Evolutionary conservation across 352 stramenopile species (phyloP), one percentile per base, ranked within the genome.

Genomic region (Globisporangium orthogonon): DNA sequence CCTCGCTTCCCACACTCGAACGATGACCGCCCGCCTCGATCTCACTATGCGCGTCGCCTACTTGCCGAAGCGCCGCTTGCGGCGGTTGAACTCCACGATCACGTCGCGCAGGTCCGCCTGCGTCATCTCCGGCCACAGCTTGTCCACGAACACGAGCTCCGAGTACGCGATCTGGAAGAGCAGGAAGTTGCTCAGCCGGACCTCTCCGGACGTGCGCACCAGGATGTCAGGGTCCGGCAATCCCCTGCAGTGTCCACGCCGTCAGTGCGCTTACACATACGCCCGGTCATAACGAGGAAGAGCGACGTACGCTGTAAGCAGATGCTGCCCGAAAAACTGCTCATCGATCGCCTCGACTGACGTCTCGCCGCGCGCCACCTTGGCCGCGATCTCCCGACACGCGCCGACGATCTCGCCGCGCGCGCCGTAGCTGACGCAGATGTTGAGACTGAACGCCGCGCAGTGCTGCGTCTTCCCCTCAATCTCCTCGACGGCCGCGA

Each of bases 141-240:
- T 98, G 62, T 97, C 78, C 45, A 95, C 80, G 66, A 99, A 97
- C 61, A 96, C 94, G 14, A 99, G 69, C 73, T 99, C 95, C 45
- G 93, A 72, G 78, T 98, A 98, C 31, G 94, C 94, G 47, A 89
- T 83, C 68, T 99, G 93, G 77, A 87, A 99, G 7, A 99, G 69
- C 48, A 99, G 64, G 66, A 98, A 99, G 70, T 98, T 98, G 69
- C 87, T 98, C 47, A 99, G 78, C 48, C 96, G 89, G 52, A 84
- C 67, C 67, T 99, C 96, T 15, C 96, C 96, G 41, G 91, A 97
- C 11, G 96, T 98, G 29, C 96, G 88, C 51, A 99, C 86, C 23
- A 99, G 71, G 23, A 99, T 69, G 61, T 99, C 96, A 6, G 95
- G 94, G 64, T 97, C 88, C 10, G 87, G 89, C 31, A 97, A 58